These are phyloP conservation scores for Hypoxylon sp. DNA, from an alignment of 2,329 filamentous ascomycete species.

Conservation along the genomic window DNA sequence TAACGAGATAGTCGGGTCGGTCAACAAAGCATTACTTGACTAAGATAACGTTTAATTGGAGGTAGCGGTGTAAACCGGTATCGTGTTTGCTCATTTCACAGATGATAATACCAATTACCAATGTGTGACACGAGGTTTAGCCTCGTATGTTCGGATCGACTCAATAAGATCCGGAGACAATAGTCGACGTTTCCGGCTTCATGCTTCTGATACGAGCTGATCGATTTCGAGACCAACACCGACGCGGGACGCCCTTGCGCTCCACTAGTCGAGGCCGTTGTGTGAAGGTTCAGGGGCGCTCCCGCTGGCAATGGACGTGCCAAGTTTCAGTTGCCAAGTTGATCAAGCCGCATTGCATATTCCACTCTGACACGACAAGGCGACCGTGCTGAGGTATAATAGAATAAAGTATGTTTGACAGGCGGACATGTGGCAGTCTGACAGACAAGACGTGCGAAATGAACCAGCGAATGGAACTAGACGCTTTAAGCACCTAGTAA, in stretches of 20 bases:
- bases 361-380: conserved; percentile 34
- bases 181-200: conserved; percentile 12
- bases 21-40: conserved; percentile 11
- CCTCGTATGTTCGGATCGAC: conserved; percentile 28
- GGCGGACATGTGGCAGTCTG: conserved; percentile 44
- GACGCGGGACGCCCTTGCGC: conserved; percentile 31
- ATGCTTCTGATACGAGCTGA: conserved; percentile 31
- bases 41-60: neutral
- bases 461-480: conserved; percentile 33
- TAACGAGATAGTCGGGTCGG: conserved; percentile 30
- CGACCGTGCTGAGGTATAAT: conserved; percentile 11
- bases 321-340: conserved; percentile 43
- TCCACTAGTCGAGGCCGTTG: conserved; percentile 31
- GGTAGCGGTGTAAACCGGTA: conserved; percentile 20
- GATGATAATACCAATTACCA: conserved; percentile 29
- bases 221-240: conserved; percentile 24
- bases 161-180: conserved; percentile 9
- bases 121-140: conserved; percentile 32
- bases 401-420: conserved; percentile 20
- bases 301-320: conserved; percentile 29
- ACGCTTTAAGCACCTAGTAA: conserved; percentile 31
- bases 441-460: conserved; percentile 21
- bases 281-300: conserved; percentile 17
- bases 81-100: conserved; percentile 16
- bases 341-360: conserved; percentile 38